These are phyloP conservation scores for Cyberlindnera amylophila DNA, from an alignment of 805 yeast species.

Conservation along the genomic window DNA sequence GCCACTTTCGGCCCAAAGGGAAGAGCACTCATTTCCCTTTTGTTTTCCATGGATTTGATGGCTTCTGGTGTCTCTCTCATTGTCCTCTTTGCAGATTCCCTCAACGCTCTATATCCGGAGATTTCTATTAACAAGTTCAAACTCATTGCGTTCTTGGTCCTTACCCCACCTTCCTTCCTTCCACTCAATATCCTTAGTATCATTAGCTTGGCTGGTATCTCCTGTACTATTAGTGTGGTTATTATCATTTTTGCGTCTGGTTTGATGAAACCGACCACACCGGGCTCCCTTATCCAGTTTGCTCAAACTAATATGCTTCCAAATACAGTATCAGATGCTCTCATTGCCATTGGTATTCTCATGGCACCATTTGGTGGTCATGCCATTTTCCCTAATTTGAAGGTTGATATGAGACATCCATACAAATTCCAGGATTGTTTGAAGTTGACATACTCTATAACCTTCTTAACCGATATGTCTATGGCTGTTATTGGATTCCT, in stretches of 20 bases:
- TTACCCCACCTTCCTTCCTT: constrained; percentile 79
- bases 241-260: constrained; percentile 60
- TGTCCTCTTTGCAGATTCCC: constrained; percentile 81
- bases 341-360: constrained; percentile 61
- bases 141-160: constrained; percentile 58
- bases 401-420: constrained; percentile 69
- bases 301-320: constrained; percentile 73
- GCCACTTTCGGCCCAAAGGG: constrained; percentile 82
- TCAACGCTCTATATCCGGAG: constrained; percentile 60
- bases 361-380: constrained; percentile 88
- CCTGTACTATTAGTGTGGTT: constrained; percentile 65
- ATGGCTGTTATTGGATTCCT: constrained; percentile 67
- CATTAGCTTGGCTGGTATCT: constrained; percentile 65
- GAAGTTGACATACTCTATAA: constrained; percentile 54
- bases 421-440: constrained; percentile 50
- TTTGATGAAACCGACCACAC: constrained; percentile 49
- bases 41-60: constrained; percentile 72
- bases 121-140: constrained; percentile 57
- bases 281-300: constrained; percentile 69
- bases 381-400: constrained; percentile 72
- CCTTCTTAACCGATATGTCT: constrained; percentile 54
- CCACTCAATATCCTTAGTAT: constrained; percentile 73
- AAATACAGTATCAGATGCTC: constrained; percentile 41
- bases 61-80: constrained; percentile 82
- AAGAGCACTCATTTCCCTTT: constrained; percentile 63